Conservation (phyloP, 805 yeast species). For the Metschnikowia cerradonensis region DNA sequence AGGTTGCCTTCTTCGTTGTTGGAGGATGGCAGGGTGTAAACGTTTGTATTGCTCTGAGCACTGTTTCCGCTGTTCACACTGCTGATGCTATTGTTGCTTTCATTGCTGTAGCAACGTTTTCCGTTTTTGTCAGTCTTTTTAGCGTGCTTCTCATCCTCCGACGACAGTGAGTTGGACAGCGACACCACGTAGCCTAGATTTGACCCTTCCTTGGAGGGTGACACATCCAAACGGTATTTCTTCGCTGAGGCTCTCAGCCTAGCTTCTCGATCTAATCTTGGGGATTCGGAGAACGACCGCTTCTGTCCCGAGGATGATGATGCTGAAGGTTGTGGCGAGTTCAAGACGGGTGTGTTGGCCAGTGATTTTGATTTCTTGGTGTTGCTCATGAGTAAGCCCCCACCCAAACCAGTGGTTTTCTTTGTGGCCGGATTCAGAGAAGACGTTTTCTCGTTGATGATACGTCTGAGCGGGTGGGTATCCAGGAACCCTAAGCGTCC, state of each 20-base stretch:
- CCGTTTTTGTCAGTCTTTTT: conserved; percentile 15
- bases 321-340: conserved; percentile 7
- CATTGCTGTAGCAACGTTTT: conserved; percentile 13
- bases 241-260: conserved; percentile 4
- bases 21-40: conserved; percentile 38
- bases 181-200: conserved; percentile 8
- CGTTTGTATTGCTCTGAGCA: conserved; percentile 5
- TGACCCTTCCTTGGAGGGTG: conserved; percentile 14
- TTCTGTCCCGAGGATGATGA: conserved; percentile 6
- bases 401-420: conserved; percentile 24
- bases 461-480: conserved; percentile 40
- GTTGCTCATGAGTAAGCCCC: conserved; percentile 21
- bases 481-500: conserved; percentile 41
- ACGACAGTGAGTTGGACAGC: conserved; percentile 21
- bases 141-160: conserved; percentile 21
- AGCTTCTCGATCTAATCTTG: conserved; percentile 13
- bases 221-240: conserved; percentile 10
- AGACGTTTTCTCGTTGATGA: conserved; percentile 19
- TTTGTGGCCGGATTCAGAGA: conserved; percentile 8
- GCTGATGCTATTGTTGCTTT: conserved; percentile 12
- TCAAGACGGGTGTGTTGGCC: conserved; percentile 1
- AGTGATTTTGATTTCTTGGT: conserved; percentile 10
- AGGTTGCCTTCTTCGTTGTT: conserved; percentile 24
- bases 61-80: conserved; percentile 12
- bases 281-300: conserved; percentile 22